Conservation (phyloP, 768 basidiomycete genomes). For the button mushroom (Agaricus bisporus) region DNA sequence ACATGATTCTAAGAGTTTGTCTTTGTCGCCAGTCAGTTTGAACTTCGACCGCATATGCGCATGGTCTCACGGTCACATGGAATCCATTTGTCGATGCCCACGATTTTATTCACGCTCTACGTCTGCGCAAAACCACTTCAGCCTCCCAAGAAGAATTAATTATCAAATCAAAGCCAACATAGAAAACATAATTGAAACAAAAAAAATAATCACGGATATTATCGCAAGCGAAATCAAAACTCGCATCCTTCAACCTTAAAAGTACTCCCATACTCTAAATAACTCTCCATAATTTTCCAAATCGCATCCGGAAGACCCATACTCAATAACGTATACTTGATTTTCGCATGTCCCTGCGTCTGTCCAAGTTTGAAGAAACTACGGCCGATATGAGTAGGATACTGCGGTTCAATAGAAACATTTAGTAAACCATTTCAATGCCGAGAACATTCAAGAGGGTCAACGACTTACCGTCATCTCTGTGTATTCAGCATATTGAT, state of each 20-base stretch:
- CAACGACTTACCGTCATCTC: constrained; percentile 70
- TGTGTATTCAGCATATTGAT: constrained; percentile 85
- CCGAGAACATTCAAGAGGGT: not conserved
- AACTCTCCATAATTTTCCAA: constrained; percentile 89
- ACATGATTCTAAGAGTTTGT: no score
- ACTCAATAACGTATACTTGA: constrained; percentile 86
- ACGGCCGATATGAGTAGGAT: constrained; percentile 85
- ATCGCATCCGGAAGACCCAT: constrained; percentile 92
- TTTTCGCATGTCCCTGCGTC: constrained; percentile 91
- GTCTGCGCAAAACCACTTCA: no score
- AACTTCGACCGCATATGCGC: no score
- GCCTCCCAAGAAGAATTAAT: no score
- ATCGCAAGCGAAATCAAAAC: constrained; percentile 36
- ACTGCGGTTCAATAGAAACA: constrained; percentile 35
- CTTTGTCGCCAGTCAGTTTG: no score
- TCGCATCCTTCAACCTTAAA: constrained; percentile 89
- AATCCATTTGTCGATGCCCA: no score
- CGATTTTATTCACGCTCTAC: no score
- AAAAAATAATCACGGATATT: not conserved
- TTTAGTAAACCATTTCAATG: not conserved
- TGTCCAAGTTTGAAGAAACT: constrained; percentile 92
- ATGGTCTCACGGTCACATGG: no score
- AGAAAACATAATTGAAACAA: not conserved
- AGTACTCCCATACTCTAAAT: constrained; percentile 77
- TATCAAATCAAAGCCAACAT: no score